Evolutionary conservation across 441 rosid genomes (phyloP).

Genomic region (Bruguiera hainesii): DNA sequence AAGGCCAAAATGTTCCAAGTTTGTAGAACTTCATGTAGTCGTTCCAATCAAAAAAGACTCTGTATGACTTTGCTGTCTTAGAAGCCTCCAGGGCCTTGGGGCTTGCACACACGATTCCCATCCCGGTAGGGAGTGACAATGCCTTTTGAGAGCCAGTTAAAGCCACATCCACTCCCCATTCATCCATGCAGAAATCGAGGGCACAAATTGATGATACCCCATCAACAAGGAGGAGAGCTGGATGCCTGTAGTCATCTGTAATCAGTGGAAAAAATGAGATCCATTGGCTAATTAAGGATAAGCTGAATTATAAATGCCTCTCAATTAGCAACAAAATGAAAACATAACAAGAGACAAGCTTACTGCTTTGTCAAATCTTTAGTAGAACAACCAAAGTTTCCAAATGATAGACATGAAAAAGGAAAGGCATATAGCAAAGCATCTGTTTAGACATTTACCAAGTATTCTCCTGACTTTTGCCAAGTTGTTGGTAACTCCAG

Average conservation of each 20-base stretch:
- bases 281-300: background rate
- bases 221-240: conserved; percentile 82
- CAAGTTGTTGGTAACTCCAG: conserved; percentile 93
- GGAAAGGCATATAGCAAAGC: background rate
- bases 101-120: conserved; percentile 88
- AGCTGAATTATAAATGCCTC: too few species aligned
- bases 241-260: conserved; percentile 85
- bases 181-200: conserved; percentile 94
- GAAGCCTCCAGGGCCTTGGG: conserved; percentile 91
- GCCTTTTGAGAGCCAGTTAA: conserved; percentile 97
- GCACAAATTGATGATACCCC: conserved; percentile 98
- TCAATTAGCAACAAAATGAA: background rate
- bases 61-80: conserved; percentile 64
- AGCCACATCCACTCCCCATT: conserved; percentile 95
- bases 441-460: conserved; percentile 36
- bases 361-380: too few species aligned
- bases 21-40: conserved; percentile 86
- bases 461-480: conserved; percentile 77
- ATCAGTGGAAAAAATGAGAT: conserved; percentile 6
- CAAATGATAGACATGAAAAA: background rate
- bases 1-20: conserved; percentile 85
- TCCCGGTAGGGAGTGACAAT: conserved; percentile 91
- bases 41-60: conserved; percentile 92
- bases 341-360: too few species aligned
- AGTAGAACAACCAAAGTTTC: too few species aligned